Evolutionary conservation across 768 basidiomycete species (phyloP), one percentile per base, ranked within the genome.

Genomic region (Gloeostereum incarnatum): DNA sequence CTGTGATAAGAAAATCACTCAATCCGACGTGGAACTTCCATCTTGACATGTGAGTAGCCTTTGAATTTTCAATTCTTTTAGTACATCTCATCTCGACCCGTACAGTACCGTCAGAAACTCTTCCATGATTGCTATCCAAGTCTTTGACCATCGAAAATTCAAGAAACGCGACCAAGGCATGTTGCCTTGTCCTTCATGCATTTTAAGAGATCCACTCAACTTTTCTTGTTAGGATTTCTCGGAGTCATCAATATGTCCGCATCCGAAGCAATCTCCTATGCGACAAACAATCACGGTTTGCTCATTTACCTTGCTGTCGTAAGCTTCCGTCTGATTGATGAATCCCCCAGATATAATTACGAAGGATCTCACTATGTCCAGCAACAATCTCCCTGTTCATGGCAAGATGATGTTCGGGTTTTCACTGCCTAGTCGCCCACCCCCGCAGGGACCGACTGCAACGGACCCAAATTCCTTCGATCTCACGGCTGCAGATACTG

Each of bases 111-210:
- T 91, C 46, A 80, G 74, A 31, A 78, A 75, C 44, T 77, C 78
- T 20, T 90, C 88, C 24, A 68, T 75, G 48, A 71, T 93, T 51
- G 69, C 73, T 18, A 84, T 93, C 32, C 88, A 93, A 62, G 75
- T 94, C 42, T 91, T 92, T 53, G 91, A 94, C 67, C 81, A 89
- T 59, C 73, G 77, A 53, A 89, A 86, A 58, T 91, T 87, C 63
- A 89, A 73, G 63, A 79, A 78, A 57, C 75, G 80, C 49, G 90
- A 92, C 55, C 90, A 92, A 65, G 89, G 71, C 63, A 24, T 45
- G 51, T 48, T 31, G 30, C 46, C 60, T 57, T 27, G 57, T 66
- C 16, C 49, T 57, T 47, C 67, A 34, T 60, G 63, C 45, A 51
- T 63, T 9, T 19, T 31, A 18, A 35, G 35, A 38, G 23, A 27